Evolutionary conservation across 352 stramenopile species (phyloP), one percentile per base, ranked within the genome.

Genomic region (Saprolegnia diclina): DNA sequence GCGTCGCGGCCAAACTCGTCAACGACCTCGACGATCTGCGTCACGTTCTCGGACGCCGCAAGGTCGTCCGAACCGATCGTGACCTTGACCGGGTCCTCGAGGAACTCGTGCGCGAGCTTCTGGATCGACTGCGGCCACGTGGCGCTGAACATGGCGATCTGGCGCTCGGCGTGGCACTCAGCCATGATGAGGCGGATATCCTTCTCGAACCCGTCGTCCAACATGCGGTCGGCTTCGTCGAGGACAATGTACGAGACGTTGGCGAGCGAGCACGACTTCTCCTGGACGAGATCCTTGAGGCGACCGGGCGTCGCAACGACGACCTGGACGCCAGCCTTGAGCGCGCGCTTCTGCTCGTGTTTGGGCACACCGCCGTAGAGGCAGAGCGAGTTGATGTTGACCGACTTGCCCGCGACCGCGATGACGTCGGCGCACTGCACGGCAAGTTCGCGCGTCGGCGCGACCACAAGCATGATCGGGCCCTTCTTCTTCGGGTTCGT

Each of bases 111-210:
- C 24, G 97, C 97, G 57, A 99, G 88, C 67, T 94, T 89, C 76
- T 98, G 95, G 73, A 99, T 98, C 29, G 83, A 97, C 72, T 97
- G 89, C 37, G 97, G 97, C 96, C 96, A 99, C 29, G 95, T 99
- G 14, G 96, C 95, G 32, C 82, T 95, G 82, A 99, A 99, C 95
- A 99, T 99, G 71, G 92, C 92, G 74, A 97, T 98, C 77, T 98
- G 94, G 22, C 95, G 85, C 74, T 94, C 79, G 32, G 72, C 63
- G 74, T 94, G 86, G 24, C 80, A 90, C 57, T 72, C 74, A 55
- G 85, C 82, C 46, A 96, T 96, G 69, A 96, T 95, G 63, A 80
- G 76, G 44, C 89, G 89, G 50, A 96, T 93, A 53, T 98, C 94
- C 76, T 98, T 95, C 75, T 98, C 93, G 70, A 99, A 99, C 13